Percentiles rank a stretch among this genome's conserved stretches.
Evolutionary conservation across 805 yeast genomes (phyloP).

Genomic region (Candida sanyiensis): DNA sequence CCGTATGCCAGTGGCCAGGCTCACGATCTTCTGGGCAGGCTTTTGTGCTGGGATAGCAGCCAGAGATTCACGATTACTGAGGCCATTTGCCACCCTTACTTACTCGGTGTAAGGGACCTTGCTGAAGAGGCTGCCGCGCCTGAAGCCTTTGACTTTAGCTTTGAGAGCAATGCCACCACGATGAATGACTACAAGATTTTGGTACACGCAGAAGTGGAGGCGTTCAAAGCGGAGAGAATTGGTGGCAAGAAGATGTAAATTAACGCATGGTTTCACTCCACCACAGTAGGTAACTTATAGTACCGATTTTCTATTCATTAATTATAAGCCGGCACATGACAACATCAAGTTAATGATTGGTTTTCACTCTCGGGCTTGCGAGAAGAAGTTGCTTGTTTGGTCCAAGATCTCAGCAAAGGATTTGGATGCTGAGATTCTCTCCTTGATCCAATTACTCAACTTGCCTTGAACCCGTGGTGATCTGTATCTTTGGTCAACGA

Average conservation of each 20-base stretch:
- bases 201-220: constrained; percentile 47
- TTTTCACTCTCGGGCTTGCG: too few species aligned
- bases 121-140: constrained; percentile 51
- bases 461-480: constrained; percentile 44
- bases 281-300: too few species aligned
- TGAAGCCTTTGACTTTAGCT: constrained; percentile 55
- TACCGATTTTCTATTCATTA: too few species aligned
- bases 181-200: constrained; percentile 42
- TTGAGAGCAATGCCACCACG: constrained; percentile 42
- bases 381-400: constrained; percentile 22
- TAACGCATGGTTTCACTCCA: too few species aligned
- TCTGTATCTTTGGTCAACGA: constrained; percentile 62
- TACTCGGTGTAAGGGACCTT: constrained; percentile 45
- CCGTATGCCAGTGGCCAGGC: constrained; percentile 57
- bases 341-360: too few species aligned
- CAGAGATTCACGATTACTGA: constrained; percentile 49
- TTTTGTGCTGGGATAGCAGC: constrained; percentile 62
- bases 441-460: constrained; percentile 69
- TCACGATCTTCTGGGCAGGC: constrained; percentile 42
- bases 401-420: constrained; percentile 17
- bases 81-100: constrained; percentile 53
- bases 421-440: constrained; percentile 28
- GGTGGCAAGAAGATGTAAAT: constrained; percentile 13
- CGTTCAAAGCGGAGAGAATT: constrained; percentile 36
- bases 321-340: too few species aligned